A percentile compares a stretch with the other conserved stretches of the same genome.
Evolutionary conservation across 1,284 basidiomycete genomes (phyloP).

Genomic region (Fomes fomentarius): DNA sequence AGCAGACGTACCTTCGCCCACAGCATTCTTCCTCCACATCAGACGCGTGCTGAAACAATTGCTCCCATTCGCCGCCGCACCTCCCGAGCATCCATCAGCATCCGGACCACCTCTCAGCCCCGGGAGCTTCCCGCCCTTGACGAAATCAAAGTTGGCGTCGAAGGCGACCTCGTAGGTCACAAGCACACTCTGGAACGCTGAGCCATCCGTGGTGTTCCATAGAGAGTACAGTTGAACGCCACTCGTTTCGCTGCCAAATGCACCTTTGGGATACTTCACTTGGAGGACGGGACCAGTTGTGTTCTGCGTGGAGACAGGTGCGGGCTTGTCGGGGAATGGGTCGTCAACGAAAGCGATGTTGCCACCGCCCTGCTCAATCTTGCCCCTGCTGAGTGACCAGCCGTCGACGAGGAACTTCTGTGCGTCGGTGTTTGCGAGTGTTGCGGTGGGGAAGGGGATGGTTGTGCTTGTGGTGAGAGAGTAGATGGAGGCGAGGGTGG

Average conservation of each 20-base stretch:
- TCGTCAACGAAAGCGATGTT: slow-evolving; percentile 67
- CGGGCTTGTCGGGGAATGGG: slow-evolving; percentile 58
- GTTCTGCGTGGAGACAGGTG: slow-evolving; percentile 29
- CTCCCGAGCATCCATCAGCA: slow-evolving; percentile 44
- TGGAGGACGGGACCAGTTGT: slow-evolving; percentile 59
- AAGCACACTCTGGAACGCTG: slow-evolving; percentile 62
- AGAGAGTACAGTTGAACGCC: slow-evolving; percentile 68
- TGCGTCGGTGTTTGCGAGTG: slow-evolving; percentile 52
- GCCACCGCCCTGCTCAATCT: slow-evolving; percentile 56
- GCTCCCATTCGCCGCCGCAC: slow-evolving; percentile 40
- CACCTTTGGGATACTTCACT: slow-evolving; percentile 65
- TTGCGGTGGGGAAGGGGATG: slow-evolving; percentile 69
- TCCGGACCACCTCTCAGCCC: slow-evolving; percentile 47
- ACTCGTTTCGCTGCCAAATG: slow-evolving; percentile 61
- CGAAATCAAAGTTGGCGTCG: slow-evolving; percentile 53
- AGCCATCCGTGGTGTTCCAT: slow-evolving; percentile 62
- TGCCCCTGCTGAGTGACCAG: slow-evolving; percentile 65
- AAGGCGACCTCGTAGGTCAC: slow-evolving; percentile 76
- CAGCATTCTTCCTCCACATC: slow-evolving; percentile 48
- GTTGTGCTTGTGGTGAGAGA: slow-evolving; percentile 62
- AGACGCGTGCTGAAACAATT: slow-evolving; percentile 50
- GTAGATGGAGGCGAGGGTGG: slow-evolving; percentile 54
- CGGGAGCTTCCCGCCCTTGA: slow-evolving; percentile 53
- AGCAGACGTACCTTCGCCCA: slow-evolving; percentile 43
- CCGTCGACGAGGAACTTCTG: slow-evolving; percentile 55